Evolutionary conservation across 805 yeast species (phyloP).

Genomic region (Brettanomyces sp.): DNA sequence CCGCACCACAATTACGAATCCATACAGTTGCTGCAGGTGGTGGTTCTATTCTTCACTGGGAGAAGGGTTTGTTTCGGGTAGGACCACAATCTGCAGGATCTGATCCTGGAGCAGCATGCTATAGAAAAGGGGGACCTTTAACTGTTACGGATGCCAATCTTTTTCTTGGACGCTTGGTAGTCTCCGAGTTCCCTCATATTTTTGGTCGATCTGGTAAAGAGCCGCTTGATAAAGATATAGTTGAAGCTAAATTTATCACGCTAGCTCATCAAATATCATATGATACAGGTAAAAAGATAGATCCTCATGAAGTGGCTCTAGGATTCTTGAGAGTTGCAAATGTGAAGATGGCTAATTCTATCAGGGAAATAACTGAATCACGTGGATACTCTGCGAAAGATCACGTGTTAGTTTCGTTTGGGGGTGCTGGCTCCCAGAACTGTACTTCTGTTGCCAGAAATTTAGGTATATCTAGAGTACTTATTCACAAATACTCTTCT

Average conservation of each 20-base stretch:
- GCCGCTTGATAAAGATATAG: constrained; percentile 48
- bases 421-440: constrained; percentile 89
- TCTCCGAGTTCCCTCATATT: constrained; percentile 66
- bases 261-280: constrained; percentile 46
- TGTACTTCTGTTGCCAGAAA: constrained; percentile 63
- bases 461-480: constrained; percentile 53
- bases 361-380: constrained; percentile 70
- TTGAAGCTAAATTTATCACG: constrained; percentile 40
- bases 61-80: constrained; percentile 61
- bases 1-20: constrained; percentile 67
- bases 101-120: constrained; percentile 83
- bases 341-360: constrained; percentile 78
- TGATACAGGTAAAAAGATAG: constrained; percentile 24
- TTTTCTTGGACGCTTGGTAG: constrained; percentile 56
- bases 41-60: constrained; percentile 56
- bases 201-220: constrained; percentile 73
- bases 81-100: constrained; percentile 83
- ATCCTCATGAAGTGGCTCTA: constrained; percentile 59
- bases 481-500: constrained; percentile 70
- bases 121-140: constrained; percentile 74
- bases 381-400: constrained; percentile 56
- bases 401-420: constrained; percentile 68
- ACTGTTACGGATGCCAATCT: constrained; percentile 81
- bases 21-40: constrained; percentile 74
- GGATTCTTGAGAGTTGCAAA: constrained; percentile 77